A percentile compares a stretch with the other conserved stretches of the same genome.
These are phyloP conservation scores for Didymella sp. DNA, from an alignment of 2,329 filamentous ascomycete genomes.

Conservation along the genomic window DNA sequence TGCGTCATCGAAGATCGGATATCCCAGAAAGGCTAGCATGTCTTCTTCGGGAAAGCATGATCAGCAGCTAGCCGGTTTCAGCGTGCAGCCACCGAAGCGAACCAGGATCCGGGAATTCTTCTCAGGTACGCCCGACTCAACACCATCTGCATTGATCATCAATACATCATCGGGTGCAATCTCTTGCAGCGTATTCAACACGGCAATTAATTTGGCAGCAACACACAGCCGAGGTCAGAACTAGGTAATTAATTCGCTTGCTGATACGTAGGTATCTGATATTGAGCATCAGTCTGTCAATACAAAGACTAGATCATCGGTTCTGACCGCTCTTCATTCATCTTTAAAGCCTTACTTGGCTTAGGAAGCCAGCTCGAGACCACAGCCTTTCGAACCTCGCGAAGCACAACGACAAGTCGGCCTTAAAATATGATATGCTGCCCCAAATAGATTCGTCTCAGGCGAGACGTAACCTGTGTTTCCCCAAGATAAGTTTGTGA, in stretches of 20 bases:
- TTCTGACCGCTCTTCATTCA: too few relatives aligned
- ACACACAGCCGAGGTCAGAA: background rate
- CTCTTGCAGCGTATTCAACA: background rate
- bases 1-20: constrained; percentile 13
- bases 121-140: background rate
- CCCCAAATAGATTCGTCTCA: too few relatives aligned
- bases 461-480: too few relatives aligned
- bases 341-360: background rate
- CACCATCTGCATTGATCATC: background rate
- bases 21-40: background rate
- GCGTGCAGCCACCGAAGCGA: background rate
- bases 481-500: background rate
- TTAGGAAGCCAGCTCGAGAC: background rate
- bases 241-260: background rate
- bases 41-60: constrained; percentile 4
- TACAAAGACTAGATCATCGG: too few relatives aligned
- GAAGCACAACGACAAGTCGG: too few relatives aligned
- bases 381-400: too few relatives aligned
- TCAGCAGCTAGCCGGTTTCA: background rate
- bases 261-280: background rate
- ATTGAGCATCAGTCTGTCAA: too few relatives aligned
- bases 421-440: too few relatives aligned
- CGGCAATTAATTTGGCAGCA: background rate
- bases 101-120: background rate
- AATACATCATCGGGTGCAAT: background rate